Conservation (phyloP, 257 asterid species). For the Penstemon eatonii region DNA sequence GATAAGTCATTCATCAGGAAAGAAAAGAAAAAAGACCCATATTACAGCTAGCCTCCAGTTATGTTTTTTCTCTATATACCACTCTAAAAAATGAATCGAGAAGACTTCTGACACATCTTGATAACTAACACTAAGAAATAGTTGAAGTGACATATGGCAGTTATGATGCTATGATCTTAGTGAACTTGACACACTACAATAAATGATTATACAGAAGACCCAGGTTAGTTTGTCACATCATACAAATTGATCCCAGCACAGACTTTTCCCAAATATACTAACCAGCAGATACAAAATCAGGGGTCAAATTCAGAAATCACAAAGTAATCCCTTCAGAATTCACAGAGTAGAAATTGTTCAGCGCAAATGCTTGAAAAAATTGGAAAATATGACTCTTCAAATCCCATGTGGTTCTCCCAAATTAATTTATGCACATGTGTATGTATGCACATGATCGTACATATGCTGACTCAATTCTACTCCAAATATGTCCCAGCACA, state of each 20-base stretch:
- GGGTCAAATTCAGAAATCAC: constrained; percentile 21
- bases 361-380: constrained; percentile 9
- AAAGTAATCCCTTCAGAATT: constrained; percentile 2
- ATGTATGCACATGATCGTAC: constrained; percentile 3
- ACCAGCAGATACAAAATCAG: constrained; percentile 10
- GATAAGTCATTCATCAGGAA: constrained; percentile 8
- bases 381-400: background rate
- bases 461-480: constrained; percentile 4
- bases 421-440: background rate
- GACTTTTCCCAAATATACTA: constrained; percentile 10
- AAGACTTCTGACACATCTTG: constrained; percentile 5
- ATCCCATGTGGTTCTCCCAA: background rate
- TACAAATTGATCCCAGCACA: constrained; percentile 1
- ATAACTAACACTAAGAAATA: constrained; percentile 17
- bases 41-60: background rate
- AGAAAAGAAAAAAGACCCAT: background rate
- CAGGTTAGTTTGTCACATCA: constrained; percentile 4
- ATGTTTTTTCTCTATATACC: background rate
- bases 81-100: background rate
- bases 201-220: background rate
- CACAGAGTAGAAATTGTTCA: background rate
- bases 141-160: background rate
- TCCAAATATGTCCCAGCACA: constrained; percentile 1
- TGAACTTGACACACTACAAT: constrained; percentile 20
- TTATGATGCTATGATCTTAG: constrained; percentile 4